Evolutionary conservation across 148 eudicot genomes (phyloP).

Genomic region (Rhododendron ovatum): DNA sequence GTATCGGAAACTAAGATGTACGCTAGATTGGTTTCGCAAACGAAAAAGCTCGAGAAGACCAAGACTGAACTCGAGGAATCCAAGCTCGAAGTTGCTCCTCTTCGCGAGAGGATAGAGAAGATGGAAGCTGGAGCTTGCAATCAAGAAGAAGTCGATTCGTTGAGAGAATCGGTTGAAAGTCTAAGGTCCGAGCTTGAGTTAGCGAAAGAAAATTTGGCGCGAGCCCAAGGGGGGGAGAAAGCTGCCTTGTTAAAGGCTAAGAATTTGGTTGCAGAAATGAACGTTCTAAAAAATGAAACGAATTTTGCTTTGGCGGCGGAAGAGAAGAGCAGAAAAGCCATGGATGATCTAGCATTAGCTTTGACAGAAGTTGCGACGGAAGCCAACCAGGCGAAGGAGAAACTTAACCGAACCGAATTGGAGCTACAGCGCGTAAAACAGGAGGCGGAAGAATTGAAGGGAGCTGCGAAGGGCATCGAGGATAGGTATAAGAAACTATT

Average conservation of each 20-base stretch:
- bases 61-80: constrained; percentile 44
- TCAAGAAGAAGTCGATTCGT: constrained; percentile 11
- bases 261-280: constrained; percentile 34
- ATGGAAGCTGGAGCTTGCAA: constrained; percentile 9
- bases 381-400: constrained; percentile 51
- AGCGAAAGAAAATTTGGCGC: constrained; percentile 16
- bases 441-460: constrained; percentile 41
- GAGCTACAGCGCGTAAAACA: constrained; percentile 44
- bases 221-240: constrained; percentile 20
- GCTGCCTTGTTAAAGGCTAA: constrained; percentile 19
- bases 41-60: constrained; percentile 45
- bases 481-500: constrained; percentile 35
- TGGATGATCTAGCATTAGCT: constrained; percentile 86
- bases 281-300: constrained; percentile 40
- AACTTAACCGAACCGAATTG: constrained; percentile 25
- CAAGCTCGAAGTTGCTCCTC: constrained; percentile 35
- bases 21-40: constrained; percentile 29
- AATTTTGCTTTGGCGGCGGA: constrained; percentile 62
- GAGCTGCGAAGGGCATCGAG: constrained; percentile 30
- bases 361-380: constrained; percentile 68
- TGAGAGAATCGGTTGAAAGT: constrained; percentile 21
- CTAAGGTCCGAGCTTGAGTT: constrained; percentile 32
- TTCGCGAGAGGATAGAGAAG: constrained; percentile 27
- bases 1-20: constrained; percentile 35
- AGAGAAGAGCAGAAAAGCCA: constrained; percentile 66